Base-by-base conservation (phyloP, 2,329 filamentous ascomycete species). In the Huntiella bhutanensis region DNA sequence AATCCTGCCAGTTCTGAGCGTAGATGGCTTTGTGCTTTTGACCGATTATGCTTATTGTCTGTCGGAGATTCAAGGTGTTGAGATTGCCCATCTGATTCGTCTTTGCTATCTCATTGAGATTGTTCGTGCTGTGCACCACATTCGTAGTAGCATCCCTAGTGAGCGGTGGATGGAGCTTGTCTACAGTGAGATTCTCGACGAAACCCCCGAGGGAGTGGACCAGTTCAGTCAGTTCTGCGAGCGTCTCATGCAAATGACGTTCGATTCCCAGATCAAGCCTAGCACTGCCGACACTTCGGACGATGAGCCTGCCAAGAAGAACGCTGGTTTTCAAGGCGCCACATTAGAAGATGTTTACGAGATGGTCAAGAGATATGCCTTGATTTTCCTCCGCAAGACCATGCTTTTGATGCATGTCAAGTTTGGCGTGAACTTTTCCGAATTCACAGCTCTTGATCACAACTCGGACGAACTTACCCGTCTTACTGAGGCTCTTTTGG, bases 31-130 rank as follows among this genome's bases (percentile, higher is more conserved):
- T 59, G 62, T 82, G 2, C 92, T 95, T 61, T 65, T 96, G 45
- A 77, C 82, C 11, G 82, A 94, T 57, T 79, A 75, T 54, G 76
- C 82, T 1, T 73, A 86, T 44, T 80, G 77, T 46, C 59, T 92
- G 13, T 70, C 73, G 5, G 71, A 80, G 6, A 70, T 78, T 2
- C 71, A 85, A 22, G 67, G 73, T 36, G 70, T 83, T 35, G 82
- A 92, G 47, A 75, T 92, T 37, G 73, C 79, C 36, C 82, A 94
- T 59, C 61, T 96, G 44, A 62, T 96, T 43, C 77, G 81, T 34
- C 66, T 96, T 40, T 95, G 86, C 62, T 95, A 93, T 57, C 70
- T 93, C 47, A 84, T 84, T 2, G 91, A 98, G 61, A 76, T 98
- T 48, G 76, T 92, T 50, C 92, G 93, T 62, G 77, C 86, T 4